Evolutionary conservation across 2,329 filamentous ascomycete species (phyloP).

Genomic region (Rhynchosporium secalis): DNA sequence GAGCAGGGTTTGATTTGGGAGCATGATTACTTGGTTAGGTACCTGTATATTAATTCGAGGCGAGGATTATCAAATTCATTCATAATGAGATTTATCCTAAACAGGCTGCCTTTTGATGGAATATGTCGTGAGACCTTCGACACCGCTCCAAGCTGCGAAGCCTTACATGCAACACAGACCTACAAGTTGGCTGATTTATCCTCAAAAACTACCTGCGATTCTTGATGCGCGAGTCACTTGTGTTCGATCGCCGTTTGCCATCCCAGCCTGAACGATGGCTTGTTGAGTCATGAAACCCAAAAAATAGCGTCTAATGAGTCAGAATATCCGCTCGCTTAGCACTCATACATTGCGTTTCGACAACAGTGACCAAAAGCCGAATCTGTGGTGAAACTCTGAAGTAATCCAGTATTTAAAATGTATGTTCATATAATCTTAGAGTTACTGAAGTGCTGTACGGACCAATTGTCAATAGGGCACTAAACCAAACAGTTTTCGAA

Average conservation of each 20-base stretch:
- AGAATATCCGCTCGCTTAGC: not conserved
- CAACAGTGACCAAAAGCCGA: not conserved
- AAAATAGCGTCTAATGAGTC: not conserved
- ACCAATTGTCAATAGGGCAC: not conserved
- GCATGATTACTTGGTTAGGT: not conserved
- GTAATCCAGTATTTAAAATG: not conserved
- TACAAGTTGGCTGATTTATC: too few species aligned
- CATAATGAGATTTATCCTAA: not conserved
- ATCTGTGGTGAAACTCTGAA: not conserved
- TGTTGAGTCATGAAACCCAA: not conserved
- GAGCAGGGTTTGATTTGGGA: constrained; percentile 56
- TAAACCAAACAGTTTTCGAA: not conserved
- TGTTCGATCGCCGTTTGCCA: not conserved
- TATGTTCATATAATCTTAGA: not conserved
- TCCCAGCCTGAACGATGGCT: not conserved
- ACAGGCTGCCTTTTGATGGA: too few species aligned
- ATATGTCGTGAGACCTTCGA: not conserved
- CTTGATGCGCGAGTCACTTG: not conserved
- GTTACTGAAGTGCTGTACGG: not conserved
- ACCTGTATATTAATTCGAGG: constrained; percentile 2
- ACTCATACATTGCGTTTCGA: not conserved
- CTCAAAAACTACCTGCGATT: too few species aligned
- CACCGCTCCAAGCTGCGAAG: not conserved
- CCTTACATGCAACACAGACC: too few species aligned
- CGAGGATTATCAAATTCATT: not conserved